Evolutionary conservation across 1,139 yeast species (phyloP), one percentile per base, ranked within the genome.

Genomic region (Sugiyamaella pinicola): DNA sequence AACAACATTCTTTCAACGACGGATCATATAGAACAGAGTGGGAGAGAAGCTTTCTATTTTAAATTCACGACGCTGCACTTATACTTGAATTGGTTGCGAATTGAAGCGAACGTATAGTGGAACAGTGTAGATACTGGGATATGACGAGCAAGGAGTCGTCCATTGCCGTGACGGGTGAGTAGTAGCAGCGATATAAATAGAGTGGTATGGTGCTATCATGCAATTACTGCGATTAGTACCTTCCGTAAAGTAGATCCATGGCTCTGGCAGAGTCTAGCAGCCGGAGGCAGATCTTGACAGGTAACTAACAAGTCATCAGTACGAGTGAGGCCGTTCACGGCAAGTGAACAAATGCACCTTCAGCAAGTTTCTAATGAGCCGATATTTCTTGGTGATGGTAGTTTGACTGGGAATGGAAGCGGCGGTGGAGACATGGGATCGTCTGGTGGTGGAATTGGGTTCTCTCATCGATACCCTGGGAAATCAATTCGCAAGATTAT

Each of bases 311-410:
- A 31, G 4, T 8, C 7, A 21, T 10, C 19, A 46, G 74, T 70
- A 24, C 64, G 97, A 46, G 95, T 90, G 4, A 75, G 97, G 55
- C 97, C 97, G 1, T 88, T 89, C 70, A 87, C 95, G 1, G 64
- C 69, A 1, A 61, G 68, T 1, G 96, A 89, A 68, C 64, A 69
- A 21, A 63, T 74, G 24, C 79, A 77, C 56, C 59, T 71, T 38
- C 68, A 62, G 46, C 73, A 54, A 63, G 67, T 56, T n/a, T 51
- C 60, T 29, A 65, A 59, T 44, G 63, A 69, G 39, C 68, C 64
- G 18, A 63, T 76, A 43, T 80, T 83, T 58, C 70, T 79, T 19
- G 84, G 87, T 2, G 85, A 81, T 59, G 89, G 85, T 1, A 77
- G 84, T 18, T 70, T 58, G 53, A 68, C 62, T 24, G 48, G 41